These are phyloP conservation scores for Talaromyces adpressus DNA, from an alignment of 495 filamentous ascomycete species.

Conservation along the genomic window DNA sequence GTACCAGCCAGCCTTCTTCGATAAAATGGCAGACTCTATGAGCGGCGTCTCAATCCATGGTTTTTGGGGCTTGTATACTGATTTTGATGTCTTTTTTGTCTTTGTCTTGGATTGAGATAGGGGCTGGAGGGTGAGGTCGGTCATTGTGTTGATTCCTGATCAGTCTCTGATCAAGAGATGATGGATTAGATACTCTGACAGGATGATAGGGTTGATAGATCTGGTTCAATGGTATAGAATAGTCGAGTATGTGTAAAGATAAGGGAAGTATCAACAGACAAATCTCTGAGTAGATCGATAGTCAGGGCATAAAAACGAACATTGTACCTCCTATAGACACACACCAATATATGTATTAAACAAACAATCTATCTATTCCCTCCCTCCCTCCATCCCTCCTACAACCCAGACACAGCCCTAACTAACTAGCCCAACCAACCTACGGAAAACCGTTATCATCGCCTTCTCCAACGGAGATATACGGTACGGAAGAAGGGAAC, in stretches of 20 bases:
- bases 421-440: background rate
- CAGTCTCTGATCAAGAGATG: too few relatives aligned
- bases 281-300: background rate
- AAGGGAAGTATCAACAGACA: background rate
- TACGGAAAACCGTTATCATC: background rate
- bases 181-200: too few relatives aligned
- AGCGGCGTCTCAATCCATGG: slow-evolving; percentile 72
- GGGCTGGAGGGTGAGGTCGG: background rate
- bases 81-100: background rate
- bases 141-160: background rate
- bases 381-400: background rate
- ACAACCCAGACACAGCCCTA: background rate
- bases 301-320: background rate
- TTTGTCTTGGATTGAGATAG: background rate
- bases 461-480: background rate
- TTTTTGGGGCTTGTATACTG: slow-evolving; percentile 20
- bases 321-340: background rate
- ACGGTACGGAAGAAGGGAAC: background rate
- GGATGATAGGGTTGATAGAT: background rate
- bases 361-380: background rate
- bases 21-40: slow-evolving; percentile 59
- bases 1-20: slow-evolving; percentile 64
- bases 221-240: background rate
- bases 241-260: background rate
- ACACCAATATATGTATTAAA: background rate